Conservation (phyloP, 2,329 filamentous ascomycete genomes). For the Ascochyta viciae-villosae region DNA sequence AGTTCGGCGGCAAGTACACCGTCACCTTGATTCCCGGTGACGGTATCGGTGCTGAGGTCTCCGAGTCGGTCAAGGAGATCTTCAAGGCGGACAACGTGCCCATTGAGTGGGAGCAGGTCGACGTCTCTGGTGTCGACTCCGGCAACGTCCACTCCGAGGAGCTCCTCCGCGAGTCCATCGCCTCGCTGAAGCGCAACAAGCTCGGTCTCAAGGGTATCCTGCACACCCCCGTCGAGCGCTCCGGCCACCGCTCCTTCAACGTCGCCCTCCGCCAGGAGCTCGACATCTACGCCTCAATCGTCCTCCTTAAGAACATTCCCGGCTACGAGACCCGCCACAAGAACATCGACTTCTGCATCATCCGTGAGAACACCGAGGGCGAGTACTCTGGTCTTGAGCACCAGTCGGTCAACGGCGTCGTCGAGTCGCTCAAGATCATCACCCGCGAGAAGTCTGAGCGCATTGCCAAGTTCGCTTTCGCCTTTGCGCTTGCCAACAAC, state of each 20-base stretch:
- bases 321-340: constrained; percentile 98
- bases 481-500: constrained; percentile 97
- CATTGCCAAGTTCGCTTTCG: constrained; percentile 98
- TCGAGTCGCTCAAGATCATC: constrained; percentile 99
- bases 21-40: constrained; percentile 98
- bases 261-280: constrained; percentile 98
- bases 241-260: constrained; percentile 99
- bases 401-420: constrained; percentile 93
- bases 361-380: constrained; percentile 99
- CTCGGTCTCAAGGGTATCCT: constrained; percentile 98
- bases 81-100: constrained; percentile 99
- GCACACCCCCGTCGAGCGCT: constrained; percentile 95
- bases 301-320: constrained; percentile 99
- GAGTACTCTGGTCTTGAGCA: constrained; percentile 99
- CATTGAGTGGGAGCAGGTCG: constrained; percentile 98
- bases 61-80: constrained; percentile 97
- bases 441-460: constrained; percentile 98
- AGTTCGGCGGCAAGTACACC: constrained; percentile 99
- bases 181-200: constrained; percentile 97
- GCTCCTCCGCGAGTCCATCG: constrained; percentile 93
- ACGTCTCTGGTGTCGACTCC: constrained; percentile 88
- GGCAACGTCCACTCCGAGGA: constrained; percentile 89
- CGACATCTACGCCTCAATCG: constrained; percentile 98
- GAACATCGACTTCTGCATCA: constrained; percentile 97
- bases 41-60: constrained; percentile 96